Conservation (phyloP, 768 basidiomycete genomes). For the Pisolithus tinctorius region DNA sequence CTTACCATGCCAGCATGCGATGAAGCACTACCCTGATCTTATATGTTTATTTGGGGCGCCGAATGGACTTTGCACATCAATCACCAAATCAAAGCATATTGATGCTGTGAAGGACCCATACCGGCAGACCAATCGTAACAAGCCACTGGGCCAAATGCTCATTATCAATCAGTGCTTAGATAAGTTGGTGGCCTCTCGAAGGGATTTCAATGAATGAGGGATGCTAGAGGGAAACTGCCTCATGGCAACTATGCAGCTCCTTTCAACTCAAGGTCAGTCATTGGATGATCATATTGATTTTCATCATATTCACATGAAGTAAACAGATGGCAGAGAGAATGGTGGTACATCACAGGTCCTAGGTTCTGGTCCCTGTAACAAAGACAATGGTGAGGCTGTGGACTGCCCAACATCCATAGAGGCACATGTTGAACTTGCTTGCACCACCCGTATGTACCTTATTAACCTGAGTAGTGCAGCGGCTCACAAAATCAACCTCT, state of each 20-base stretch:
- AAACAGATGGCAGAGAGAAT: neutral
- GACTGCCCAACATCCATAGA: neutral
- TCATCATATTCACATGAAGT: neutral
- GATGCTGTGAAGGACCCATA: conserved; percentile 30
- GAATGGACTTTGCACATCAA: conserved; percentile 23
- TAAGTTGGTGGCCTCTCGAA: conserved; percentile 3
- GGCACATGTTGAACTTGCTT: conserved; percentile 12
- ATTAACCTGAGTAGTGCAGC: neutral
- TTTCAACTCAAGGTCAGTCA: neutral
- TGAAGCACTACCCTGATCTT: conserved; percentile 9
- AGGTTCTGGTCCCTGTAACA: neutral
- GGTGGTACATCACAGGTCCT: neutral
- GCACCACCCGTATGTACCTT: conserved; percentile 27
- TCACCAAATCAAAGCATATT: conserved; percentile 31
- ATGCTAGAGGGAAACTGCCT: conserved; percentile 2
- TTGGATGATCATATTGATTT: neutral
- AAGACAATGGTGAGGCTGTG: neutral
- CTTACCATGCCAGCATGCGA: conserved; percentile 14
- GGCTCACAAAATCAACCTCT: neutral
- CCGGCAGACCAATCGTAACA: conserved; percentile 14
- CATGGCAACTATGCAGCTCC: neutral
- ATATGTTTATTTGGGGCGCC: conserved; percentile 14
- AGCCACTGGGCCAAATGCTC: conserved; percentile 10
- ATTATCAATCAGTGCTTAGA: conserved; percentile 21
- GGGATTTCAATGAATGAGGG: neutral